These are phyloP conservation scores for Talaromyces liani DNA, from an alignment of 495 filamentous ascomycete genomes.

Conservation along the genomic window DNA sequence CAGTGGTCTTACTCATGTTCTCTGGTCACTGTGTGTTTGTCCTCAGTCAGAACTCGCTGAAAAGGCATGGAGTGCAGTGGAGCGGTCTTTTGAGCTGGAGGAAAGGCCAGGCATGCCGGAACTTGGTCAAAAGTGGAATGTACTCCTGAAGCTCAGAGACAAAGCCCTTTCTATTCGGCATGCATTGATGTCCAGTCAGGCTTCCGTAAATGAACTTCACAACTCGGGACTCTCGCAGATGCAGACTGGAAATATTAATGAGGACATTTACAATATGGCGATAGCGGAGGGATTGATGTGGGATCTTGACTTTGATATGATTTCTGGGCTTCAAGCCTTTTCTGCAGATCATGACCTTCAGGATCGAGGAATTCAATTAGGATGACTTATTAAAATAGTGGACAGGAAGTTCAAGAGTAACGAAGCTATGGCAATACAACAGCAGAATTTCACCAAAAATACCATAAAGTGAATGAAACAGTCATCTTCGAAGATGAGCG, in stretches of 20 bases:
- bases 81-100: slow-evolving; percentile 15
- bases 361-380: not conserved
- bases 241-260: not conserved
- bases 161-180: slow-evolving; percentile 20
- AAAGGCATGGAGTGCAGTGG: slow-evolving; percentile 16
- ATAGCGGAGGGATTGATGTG: not conserved
- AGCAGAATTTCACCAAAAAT: not conserved
- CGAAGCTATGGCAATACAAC: not conserved
- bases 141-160: slow-evolving; percentile 16
- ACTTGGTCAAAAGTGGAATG: slow-evolving; percentile 16
- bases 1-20: slow-evolving; percentile 22
- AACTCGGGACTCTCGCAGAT: not conserved
- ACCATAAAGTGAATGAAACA: not conserved
- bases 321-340: not conserved
- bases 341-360: not conserved
- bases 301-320: not conserved
- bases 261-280: not conserved
- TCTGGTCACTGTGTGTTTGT: slow-evolving; percentile 26
- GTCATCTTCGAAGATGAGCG: not conserved
- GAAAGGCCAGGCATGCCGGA: slow-evolving; percentile 9
- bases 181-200: slow-evolving; percentile 1
- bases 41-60: slow-evolving; percentile 13
- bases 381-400: not conserved
- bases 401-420: not conserved
- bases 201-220: not conserved